Base-by-base conservation (phyloP, 805 yeast species). In the Middelhovenomyces tepae region DNA sequence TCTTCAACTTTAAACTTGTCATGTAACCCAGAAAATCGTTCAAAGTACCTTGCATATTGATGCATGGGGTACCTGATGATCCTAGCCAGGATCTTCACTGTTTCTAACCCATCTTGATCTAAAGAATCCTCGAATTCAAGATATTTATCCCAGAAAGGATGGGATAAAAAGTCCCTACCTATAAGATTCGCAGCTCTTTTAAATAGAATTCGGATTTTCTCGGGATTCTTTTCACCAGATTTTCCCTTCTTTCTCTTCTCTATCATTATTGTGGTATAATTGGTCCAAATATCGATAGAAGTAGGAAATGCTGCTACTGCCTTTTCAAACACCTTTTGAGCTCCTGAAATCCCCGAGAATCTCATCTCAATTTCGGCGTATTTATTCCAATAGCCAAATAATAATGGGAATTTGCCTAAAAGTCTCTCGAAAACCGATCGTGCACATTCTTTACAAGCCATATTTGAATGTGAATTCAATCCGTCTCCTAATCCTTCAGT, bases 21-120 rank as follows among this genome's bases (percentile, higher is more conserved):
- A 34, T 32, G 13, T 27, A 38, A 13, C 37, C 25, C 20, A 46
- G 32, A 4, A 50, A 52, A 18, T 47, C n/a, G 65, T 53, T 62
- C 74, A 47, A 71, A 78, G 53, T 80, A 89, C 43, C 75, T 75
- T 0, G 96, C 80, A 53, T 91, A 87, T 47, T 85, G 91, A 56
- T 91, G 89, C 28, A 87, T 55, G 0, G 97, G 97, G 2, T 82
- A 61, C 10, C 36, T 37, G 4, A 54, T 35, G 10, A 59, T 40
- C 15, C 40, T 34, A 2, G 22, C 50, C 48, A 29, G 73, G 53
- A 27, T 75, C 54, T 37, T 60, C 11, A 39, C 30, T 14, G 17
- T 20, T 1, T 73, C 65, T 2, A 71, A 48, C 2, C 53, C 48
- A 2, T 62, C 46, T 3, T 70, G 53, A 22, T 60, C 65, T 16